A percentile compares a stretch with the other conserved stretches of the same genome.
phyloP scores from a whole-genome alignment of 352 stramenopile species.

The Aphanomyces astaci region DNA sequence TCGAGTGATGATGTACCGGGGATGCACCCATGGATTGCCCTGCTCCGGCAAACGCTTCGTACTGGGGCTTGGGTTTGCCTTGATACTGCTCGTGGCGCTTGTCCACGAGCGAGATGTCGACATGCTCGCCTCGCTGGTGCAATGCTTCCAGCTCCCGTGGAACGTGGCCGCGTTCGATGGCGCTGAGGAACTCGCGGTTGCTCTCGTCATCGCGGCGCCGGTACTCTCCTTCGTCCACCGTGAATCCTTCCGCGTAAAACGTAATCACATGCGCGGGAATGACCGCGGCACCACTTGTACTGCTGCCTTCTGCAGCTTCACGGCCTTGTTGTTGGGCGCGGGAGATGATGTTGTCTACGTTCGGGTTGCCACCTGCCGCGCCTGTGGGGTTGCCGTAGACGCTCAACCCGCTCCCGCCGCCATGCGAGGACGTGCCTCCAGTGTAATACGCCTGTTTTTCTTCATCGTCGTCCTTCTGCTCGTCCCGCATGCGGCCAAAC shows the following conservation, averaged over 20 bases:
- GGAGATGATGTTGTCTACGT: constrained; percentile 71
- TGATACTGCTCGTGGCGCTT: constrained; percentile 80
- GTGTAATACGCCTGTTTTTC: constrained; percentile 41
- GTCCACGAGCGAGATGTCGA: constrained; percentile 80
- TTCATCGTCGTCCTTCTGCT: constrained; percentile 28
- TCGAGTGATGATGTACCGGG: too few relatives aligned
- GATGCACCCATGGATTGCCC: constrained; percentile 64
- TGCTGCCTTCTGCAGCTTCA: constrained; percentile 15
- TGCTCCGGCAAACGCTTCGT: constrained; percentile 79
- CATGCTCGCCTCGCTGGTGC: constrained; percentile 47
- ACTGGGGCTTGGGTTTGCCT: constrained; percentile 51
- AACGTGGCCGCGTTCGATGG: constrained; percentile 69
- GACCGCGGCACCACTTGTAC: constrained; percentile 23
- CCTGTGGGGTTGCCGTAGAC: constrained; percentile 55
- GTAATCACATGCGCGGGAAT: constrained; percentile 52
- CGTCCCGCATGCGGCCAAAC: constrained; percentile 54
- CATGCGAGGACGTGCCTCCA: constrained; percentile 31
- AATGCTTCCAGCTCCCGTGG: constrained; percentile 67
- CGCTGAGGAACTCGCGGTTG: constrained; percentile 72
- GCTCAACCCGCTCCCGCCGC: constrained; percentile 58
- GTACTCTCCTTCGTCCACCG: constrained; percentile 72
- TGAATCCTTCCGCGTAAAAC: constrained; percentile 82
- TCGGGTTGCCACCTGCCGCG: constrained; percentile 26
- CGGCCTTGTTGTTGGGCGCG: constrained; percentile 63
- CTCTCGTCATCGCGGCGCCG: constrained; percentile 50